Base-by-base conservation (phyloP, 2,329 filamentous ascomycete genomes). In the Aurifilum marmelostoma region DNA sequence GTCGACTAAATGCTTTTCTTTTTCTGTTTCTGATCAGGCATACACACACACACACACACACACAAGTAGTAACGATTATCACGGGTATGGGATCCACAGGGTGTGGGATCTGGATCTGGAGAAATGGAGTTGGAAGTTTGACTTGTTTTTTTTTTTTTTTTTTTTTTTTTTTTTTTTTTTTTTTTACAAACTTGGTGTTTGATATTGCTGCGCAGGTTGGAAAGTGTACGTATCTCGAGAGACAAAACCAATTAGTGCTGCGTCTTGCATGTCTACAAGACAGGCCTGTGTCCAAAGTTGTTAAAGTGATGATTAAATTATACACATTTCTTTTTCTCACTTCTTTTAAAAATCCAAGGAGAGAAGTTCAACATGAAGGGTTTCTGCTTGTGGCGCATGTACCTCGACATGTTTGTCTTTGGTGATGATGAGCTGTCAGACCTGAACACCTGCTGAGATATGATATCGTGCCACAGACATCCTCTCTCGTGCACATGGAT, bases 71-170 rank as follows among this genome's bases (percentile, higher is more conserved):
- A 39, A 66, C 43, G 27, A 56, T 41, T 43, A 50, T 58, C 63
- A 66, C 66, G 63, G 67, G 41, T 63, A 66, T 59, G 58, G 56
- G 62, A 43, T 29, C 39, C 37, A 32, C 11, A 29, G 39, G 50
- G 56, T 41, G 16, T 18, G 47, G 50, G 27, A 21, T 27, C 14
- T 8, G 47, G 47, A 37, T 11, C 47, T 21, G 37, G 64, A 56
- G 56, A 34, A 52, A 62, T n/a, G 41, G 66, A 56, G 52, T 56
- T 32, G 24, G 14, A 56, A 24, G 11, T 32, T 56, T 27, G 52
- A 18, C 7, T 54, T 14, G 5, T 47, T 47, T 47, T 2, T 21
- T n/a, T n/a, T n/a, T n/a, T 43, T n/a, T 9, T 47, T n/a, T 2
- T 16, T 47, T 47, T 21, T 21, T 41, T 21, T 47, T 47, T 7